Conservation (phyloP, 2,329 filamentous ascomycete species). For the Neofusicoccum cordaticola region DNA sequence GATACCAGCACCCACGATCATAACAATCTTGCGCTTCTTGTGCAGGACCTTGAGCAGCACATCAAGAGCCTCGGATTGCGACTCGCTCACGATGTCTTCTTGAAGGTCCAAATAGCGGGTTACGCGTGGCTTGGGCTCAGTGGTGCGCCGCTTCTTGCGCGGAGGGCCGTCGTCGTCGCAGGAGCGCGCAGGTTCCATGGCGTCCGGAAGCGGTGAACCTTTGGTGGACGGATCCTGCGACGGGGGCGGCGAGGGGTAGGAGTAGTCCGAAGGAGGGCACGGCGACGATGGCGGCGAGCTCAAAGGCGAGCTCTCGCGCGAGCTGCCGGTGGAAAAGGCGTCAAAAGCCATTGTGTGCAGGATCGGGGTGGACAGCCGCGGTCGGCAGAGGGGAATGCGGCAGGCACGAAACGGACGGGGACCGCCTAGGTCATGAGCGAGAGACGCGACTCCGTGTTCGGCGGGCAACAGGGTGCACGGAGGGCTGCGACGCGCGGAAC, state of each 20-base stretch:
- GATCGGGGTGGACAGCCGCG: constrained; percentile 12
- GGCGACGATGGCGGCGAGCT: constrained; percentile 42
- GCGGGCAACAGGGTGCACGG: not conserved
- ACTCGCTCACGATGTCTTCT: constrained; percentile 45
- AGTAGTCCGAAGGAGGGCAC: constrained; percentile 29
- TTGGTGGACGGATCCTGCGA: constrained; percentile 47
- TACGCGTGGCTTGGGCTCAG: constrained; percentile 64
- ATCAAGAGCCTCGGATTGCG: constrained; percentile 63
- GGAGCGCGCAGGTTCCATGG: constrained; percentile 36
- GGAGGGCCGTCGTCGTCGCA: constrained; percentile 61
- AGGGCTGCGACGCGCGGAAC: not conserved
- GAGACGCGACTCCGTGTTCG: not conserved
- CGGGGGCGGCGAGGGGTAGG: constrained; percentile 40
- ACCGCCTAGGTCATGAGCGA: constrained; percentile 15
- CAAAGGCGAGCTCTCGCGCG: constrained; percentile 26
- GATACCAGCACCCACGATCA: constrained; percentile 94
- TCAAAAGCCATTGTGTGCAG: constrained; percentile 30
- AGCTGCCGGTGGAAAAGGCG: constrained; percentile 30
- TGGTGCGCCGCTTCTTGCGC: constrained; percentile 70
- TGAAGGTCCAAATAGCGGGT: constrained; percentile 72
- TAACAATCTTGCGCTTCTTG: constrained; percentile 93
- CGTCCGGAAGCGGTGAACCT: constrained; percentile 46
- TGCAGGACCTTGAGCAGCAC: constrained; percentile 71
- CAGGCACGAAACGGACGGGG: constrained; percentile 19
- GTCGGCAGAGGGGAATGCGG: constrained; percentile 17